Conservation (phyloP, 2,329 filamentous ascomycete species). For the Daldinia sp. region DNA sequence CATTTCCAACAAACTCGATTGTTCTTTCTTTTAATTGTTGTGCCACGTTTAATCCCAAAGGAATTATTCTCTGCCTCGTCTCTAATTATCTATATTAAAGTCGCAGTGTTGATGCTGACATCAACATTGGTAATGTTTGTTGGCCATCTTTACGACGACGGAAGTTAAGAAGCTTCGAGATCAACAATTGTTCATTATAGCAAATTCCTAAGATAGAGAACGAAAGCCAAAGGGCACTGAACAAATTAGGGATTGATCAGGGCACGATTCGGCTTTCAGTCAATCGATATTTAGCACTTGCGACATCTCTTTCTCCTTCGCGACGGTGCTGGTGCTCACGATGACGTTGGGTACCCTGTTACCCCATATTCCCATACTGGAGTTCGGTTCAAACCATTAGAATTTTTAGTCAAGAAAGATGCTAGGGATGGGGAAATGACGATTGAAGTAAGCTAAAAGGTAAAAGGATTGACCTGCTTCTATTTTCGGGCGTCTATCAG, state of each 20-base stretch:
- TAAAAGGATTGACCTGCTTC: background rate
- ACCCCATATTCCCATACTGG: background rate
- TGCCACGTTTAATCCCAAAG: background rate
- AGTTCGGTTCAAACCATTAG: background rate
- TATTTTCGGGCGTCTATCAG: constrained; percentile 3
- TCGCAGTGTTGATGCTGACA: background rate
- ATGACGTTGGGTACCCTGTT: background rate
- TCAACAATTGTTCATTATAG: background rate
- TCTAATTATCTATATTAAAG: background rate
- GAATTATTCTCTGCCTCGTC: background rate
- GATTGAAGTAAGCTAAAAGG: background rate
- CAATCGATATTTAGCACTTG: background rate
- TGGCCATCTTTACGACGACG: background rate
- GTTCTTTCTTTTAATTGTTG: background rate
- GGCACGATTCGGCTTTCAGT: background rate
- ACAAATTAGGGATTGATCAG: background rate
- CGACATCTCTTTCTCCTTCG: background rate
- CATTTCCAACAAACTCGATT: background rate
- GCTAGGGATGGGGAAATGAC: background rate
- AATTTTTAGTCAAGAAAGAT: background rate
- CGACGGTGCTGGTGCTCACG: background rate
- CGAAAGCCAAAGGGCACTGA: background rate
- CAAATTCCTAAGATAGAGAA: background rate
- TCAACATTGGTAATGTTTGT: background rate
- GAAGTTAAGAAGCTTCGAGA: background rate